A percentile compares a stretch with the other conserved stretches of the same genome.
These are phyloP conservation scores for Tolypocladium inflatum DNA, from an alignment of 2,329 filamentous ascomycete species.

Conservation along the genomic window DNA sequence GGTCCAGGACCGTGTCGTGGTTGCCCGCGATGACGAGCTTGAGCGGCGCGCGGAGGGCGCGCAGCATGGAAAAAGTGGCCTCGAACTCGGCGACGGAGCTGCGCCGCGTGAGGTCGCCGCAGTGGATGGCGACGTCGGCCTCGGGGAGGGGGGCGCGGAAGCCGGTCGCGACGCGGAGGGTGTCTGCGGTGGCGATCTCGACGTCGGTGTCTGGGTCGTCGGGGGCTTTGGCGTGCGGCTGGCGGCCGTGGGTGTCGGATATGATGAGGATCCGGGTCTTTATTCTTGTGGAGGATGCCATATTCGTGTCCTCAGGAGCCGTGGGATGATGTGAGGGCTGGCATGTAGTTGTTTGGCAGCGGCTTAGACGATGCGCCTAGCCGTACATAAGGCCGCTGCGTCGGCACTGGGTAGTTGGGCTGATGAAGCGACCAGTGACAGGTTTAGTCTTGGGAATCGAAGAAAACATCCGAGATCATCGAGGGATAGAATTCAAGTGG, in stretches of 20 bases:
- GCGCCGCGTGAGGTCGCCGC: constrained; percentile 39
- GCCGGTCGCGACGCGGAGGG: constrained; percentile 11
- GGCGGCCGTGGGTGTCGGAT: constrained; percentile 26
- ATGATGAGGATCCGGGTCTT: constrained; percentile 28
- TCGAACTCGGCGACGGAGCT: constrained; percentile 30
- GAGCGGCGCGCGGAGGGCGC: constrained; percentile 32
- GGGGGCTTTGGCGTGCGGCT: constrained; percentile 8
- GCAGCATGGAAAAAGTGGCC: constrained; percentile 30
- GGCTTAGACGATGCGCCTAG: not conserved
- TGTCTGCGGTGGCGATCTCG: constrained; percentile 11
- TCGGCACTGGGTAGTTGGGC: not conserved
- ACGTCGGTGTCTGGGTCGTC: constrained; percentile 11
- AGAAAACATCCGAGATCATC: not conserved
- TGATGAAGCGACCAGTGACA: not conserved
- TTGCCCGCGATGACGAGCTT: constrained; percentile 48
- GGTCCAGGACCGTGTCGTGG: constrained; percentile 38
- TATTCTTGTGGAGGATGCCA: constrained; percentile 8
- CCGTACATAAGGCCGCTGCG: not conserved
- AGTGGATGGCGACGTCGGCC: constrained; percentile 41
- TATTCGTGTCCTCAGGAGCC: not conserved
- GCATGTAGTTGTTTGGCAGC: not conserved
- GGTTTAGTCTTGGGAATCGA: too few relatives aligned
- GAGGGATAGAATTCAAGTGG: not conserved
- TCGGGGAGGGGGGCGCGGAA: constrained; percentile 20
- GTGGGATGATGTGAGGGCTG: not conserved